Percentiles rank a stretch among this genome's conserved stretches.
Conservation (phyloP, 2,329 filamentous ascomycete genomes). For the Cryphonectria parasitica region DNA sequence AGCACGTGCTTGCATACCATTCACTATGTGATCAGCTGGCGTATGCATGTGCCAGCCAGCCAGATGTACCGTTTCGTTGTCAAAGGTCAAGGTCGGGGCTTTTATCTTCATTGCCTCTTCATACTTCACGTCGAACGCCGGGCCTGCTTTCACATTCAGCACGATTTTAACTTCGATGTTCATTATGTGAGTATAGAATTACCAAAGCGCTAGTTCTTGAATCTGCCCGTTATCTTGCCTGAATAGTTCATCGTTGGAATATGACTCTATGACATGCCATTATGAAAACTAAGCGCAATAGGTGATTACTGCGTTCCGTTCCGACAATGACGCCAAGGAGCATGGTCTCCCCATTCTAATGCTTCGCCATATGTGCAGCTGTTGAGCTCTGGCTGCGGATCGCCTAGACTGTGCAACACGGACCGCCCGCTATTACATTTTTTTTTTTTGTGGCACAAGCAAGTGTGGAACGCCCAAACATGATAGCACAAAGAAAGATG, state of each 20-base stretch:
- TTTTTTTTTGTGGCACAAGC: background rate
- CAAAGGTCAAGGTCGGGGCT: conserved; percentile 48
- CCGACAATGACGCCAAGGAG: conserved; percentile 46
- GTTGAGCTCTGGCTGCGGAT: background rate
- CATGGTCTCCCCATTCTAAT: conserved; percentile 45
- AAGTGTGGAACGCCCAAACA: background rate
- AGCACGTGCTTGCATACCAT: conserved; percentile 46
- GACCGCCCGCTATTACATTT: background rate
- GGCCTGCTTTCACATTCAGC: conserved; percentile 15
- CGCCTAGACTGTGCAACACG: background rate
- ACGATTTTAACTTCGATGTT: background rate
- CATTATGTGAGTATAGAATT: conserved; percentile 42
- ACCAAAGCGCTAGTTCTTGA: conserved; percentile 56
- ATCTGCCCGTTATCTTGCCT: conserved; percentile 40
- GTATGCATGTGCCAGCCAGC: conserved; percentile 56
- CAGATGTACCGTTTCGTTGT: conserved; percentile 52
- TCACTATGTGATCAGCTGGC: conserved; percentile 53
- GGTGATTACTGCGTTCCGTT: conserved; percentile 55
- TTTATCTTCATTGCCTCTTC: conserved; percentile 39
- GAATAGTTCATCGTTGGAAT: conserved; percentile 47
- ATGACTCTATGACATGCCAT: conserved; percentile 46
- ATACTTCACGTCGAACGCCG: conserved; percentile 31
- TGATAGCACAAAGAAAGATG: background rate
- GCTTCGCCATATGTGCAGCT: conserved; percentile 41
- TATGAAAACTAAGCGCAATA: conserved; percentile 46